Conservation (phyloP, 371 early-diverging fungal genomes). For the Mucor ambiguus region DNA sequence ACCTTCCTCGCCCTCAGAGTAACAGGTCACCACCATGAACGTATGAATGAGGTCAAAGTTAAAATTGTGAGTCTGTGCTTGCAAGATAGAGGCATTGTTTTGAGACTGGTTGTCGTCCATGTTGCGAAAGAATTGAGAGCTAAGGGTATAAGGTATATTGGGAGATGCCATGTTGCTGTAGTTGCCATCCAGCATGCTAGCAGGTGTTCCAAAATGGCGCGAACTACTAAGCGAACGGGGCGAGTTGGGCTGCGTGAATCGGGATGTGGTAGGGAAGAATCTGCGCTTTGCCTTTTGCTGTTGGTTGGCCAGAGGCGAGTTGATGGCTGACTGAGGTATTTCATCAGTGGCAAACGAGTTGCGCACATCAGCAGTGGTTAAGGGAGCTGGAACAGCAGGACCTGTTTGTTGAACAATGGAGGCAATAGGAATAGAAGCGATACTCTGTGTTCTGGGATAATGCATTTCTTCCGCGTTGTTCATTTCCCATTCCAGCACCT, state of each 20-base stretch:
- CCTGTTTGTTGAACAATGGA: not conserved
- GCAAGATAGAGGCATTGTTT: conserved; percentile 12
- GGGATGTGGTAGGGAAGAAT: conserved; percentile 50
- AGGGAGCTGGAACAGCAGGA: not conserved
- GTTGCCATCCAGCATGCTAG: not conserved
- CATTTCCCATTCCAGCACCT: conserved; percentile 68
- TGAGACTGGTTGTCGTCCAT: conserved; percentile 8
- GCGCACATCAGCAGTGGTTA: not conserved
- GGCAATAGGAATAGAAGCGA: conserved; percentile 27
- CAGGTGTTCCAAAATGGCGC: not conserved
- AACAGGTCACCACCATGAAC: conserved; percentile 74
- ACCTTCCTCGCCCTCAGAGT: conserved; percentile 81
- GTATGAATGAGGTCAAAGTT: conserved; percentile 54
- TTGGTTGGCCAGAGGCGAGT: not conserved
- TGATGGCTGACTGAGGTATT: not conserved
- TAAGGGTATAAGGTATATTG: conserved; percentile 16
- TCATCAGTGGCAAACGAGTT: not conserved
- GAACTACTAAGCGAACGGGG: conserved; percentile 13
- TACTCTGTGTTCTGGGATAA: conserved; percentile 43
- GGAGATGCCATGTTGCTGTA: conserved; percentile 12
- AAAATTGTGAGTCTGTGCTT: conserved; percentile 44
- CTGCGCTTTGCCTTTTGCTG: conserved; percentile 17
- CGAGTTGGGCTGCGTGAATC: conserved; percentile 44
- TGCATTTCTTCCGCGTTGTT: conserved; percentile 65
- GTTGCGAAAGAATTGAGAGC: conserved; percentile 12